A percentile compares a stretch with the other conserved stretches of the same genome.
phyloP scores from a whole-genome alignment of 2,329 filamentous ascomycete genomes.

The Sarocladiaceae sp. region DNA sequence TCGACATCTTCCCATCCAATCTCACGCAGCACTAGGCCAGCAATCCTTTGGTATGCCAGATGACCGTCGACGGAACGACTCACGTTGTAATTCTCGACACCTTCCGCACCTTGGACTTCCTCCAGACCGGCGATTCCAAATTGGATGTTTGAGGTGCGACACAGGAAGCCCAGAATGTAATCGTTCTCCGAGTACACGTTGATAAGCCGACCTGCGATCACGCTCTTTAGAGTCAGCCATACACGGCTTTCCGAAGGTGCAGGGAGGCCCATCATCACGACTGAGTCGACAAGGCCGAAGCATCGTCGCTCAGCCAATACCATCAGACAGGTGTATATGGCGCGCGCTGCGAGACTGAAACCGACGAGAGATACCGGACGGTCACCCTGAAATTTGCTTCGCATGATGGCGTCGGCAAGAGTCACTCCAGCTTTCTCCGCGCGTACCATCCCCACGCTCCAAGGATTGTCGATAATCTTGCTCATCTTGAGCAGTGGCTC shows the following conservation, averaged over 20 bases:
- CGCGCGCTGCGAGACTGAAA: constrained; percentile 73
- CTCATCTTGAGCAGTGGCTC: constrained; percentile 58
- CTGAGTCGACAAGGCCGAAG: constrained; percentile 82
- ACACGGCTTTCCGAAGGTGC: constrained; percentile 64
- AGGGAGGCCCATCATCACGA: constrained; percentile 76
- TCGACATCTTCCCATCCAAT: constrained; percentile 65
- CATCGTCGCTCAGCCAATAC: constrained; percentile 71
- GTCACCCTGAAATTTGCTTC: constrained; percentile 71
- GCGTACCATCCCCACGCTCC: constrained; percentile 67
- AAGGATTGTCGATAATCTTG: constrained; percentile 75
- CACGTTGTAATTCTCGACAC: constrained; percentile 62
- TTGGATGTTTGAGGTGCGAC: constrained; percentile 74
- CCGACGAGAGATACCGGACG: constrained; percentile 74
- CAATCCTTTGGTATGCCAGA: constrained; percentile 61
- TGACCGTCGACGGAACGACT: constrained; percentile 63
- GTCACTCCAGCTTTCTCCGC: constrained; percentile 66
- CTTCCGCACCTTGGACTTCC: constrained; percentile 58
- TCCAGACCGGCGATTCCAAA: constrained; percentile 82
- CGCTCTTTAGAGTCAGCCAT: constrained; percentile 72
- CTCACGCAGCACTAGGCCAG: constrained; percentile 59
- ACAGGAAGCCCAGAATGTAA: constrained; percentile 82
- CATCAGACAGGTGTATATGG: constrained; percentile 80
- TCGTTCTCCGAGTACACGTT: constrained; percentile 88
- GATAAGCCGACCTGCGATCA: constrained; percentile 76
- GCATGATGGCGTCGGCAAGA: constrained; percentile 76